Evolutionary conservation across 176 grass and related monocot species (phyloP), one percentile per base, ranked within the genome.

Genomic region (Zizania latifolia): DNA sequence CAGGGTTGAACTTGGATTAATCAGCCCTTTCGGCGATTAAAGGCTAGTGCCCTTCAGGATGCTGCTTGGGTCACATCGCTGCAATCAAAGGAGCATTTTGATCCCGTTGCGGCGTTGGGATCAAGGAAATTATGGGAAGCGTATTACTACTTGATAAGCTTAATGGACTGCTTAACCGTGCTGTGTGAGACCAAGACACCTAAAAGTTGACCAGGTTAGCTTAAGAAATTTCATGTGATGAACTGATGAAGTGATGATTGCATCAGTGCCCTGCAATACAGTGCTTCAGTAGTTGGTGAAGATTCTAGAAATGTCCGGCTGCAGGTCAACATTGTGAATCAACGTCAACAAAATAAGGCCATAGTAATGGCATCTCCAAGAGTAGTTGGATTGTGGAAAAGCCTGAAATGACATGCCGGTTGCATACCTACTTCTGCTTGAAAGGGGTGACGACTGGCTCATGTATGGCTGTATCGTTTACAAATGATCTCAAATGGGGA

Each of bases 21-120:
- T 15, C 62, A 75, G 62, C 73, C 72, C 68, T 82, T 82, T 57
- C 58, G 24, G 79, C 85, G 46, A 11, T 68, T 27, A 59, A 72
- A 87, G 66, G 79, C 65, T 66, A 67, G 66, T 22, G 65, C 6
- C 85, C 58, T 31, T 72, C 26, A 12, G 35, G 5, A 17, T 23
- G 65, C 72, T 26, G 1, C 6, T 78, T 65, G 85, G 65, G 65
- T 19, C 78, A 73, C 62, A 33, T 11, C 15, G 56, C 61, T 21
- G 17, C 44, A 36, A 19, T 29, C 75, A 39, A 60, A 29, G 27
- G 3, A 10, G n/a, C 27, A 1, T 75, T 75, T 68, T 76, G 62
- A 14, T 34, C 28, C 15, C 0, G 75, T n/a, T 65, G 2, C 8
- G 7, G 48, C 31, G 43, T 33, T 44, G 21, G 59, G 46, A 64